Base-by-base conservation (phyloP, 129 eudicot genomes). In the Oenanthe sinensis region DNA sequence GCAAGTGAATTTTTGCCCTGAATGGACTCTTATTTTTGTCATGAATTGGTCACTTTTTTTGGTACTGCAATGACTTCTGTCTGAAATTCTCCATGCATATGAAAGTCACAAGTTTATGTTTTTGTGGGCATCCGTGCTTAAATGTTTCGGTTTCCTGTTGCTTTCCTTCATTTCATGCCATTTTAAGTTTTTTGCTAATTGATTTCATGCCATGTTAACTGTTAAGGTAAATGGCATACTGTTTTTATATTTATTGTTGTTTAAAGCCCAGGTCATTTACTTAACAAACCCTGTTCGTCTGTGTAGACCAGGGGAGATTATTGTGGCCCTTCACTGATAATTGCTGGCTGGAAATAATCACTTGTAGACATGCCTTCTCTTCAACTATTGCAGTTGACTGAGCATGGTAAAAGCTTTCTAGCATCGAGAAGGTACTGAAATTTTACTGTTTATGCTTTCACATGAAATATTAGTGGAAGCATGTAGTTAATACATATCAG, bases 371-470 rank as follows among this genome's bases (percentile, higher is more conserved):
- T 96, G 99, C 86, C 93, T 90, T 96, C 97, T 75, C 99, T 92
- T 82, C 99, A 96, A 86, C 88, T 96, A 70, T 86, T 96, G 82
- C 99, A 96, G 87, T 84, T 96, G 83, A 96, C 97, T 81, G 97
- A 96, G 78, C 97, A 87, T 62, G 99, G 99, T 45, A 96, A 92
- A 43, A 86, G 87, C 76, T 82, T 96, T 62, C 80, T 96, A 80
- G 88, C 97, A 24, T 91, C 97, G 4, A 86, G 92, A 72, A 88
- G 97, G 99, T 96, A 78, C 33, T 22, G 43, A 39, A 26, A n/a
- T 10, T 68, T 48, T 4, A 24, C 72, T 72, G 37, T 77, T 76
- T 39, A 54, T 39, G 33, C 40, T 39, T 36, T 44, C 52, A 12
- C 39, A 44, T 73, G 37, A 24, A 73, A 44, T 24, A 13, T 8